Base-by-base conservation (phyloP, 1,284 basidiomycete species). In the Ceratobasidium sp. region DNA sequence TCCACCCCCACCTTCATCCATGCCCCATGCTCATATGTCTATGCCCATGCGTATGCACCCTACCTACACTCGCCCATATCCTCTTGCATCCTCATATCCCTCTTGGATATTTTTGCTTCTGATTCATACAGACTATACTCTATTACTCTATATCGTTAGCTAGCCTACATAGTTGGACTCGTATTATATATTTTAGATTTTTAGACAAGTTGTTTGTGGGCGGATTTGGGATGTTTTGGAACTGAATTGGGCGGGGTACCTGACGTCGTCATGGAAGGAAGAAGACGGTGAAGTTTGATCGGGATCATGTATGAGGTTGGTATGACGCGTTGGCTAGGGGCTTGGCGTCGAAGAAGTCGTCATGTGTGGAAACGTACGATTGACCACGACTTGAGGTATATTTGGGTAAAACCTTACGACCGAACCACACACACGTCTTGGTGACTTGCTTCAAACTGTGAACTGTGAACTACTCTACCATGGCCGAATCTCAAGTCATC, bases 1-100 rank as follows among this genome's bases (percentile, higher is more conserved):
- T 64, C 28, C 18, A 79, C 60, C 72, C 39, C 9, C 9, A 23
- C 23, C 80, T 83, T 63, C 79, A n/a, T n/a, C 83, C 20, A 82
- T 83, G 20, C 23, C 10, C 26, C 18, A 55, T 55, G 23, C 33
- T n/a, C n/a, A 4, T 33, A 51, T 7, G 6, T 53, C 66, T 39
- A 68, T 68, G 51, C 20, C 61, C 51, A 53, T 53, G 51, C 51
- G 20, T 53, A 53, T 53, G 51, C 51, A 20, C 20, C 51, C 5
- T 53, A n/a, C n/a, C n/a, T n/a, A n/a, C n/a, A n/a, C n/a, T n/a
- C n/a, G n/a, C n/a, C n/a, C n/a, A n/a, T n/a, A n/a, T n/a, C n/a
- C n/a, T n/a, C n/a, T 53, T 20, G 49, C n/a, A 51, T 20, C n/a
- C 51, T 15, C 23, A n/a, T 53, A 53, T 53, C 20, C 51, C n/a